Percentiles rank a stretch among this genome's conserved stretches.
These are phyloP conservation scores for Lachnellula occidentalis DNA, from an alignment of 2,329 filamentous ascomycete species.

Conservation along the genomic window DNA sequence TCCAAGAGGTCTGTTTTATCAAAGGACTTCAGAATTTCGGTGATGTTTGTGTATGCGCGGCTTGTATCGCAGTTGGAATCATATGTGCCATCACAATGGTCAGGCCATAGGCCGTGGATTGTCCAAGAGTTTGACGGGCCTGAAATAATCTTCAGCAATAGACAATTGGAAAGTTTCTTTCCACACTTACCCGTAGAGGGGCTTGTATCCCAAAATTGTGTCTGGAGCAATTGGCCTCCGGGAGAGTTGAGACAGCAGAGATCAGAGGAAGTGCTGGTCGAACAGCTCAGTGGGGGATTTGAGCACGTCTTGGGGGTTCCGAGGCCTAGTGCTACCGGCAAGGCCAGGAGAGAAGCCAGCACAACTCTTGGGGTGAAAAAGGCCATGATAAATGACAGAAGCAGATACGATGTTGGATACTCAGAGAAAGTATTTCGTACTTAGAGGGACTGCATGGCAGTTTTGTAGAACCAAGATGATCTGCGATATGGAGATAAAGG, in stretches of 20 bases:
- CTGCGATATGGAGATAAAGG: not conserved
- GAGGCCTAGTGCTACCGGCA: slow-evolving; percentile 14
- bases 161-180: not conserved
- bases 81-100: slow-evolving; percentile 66
- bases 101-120: slow-evolving; percentile 61
- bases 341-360: slow-evolving; percentile 3
- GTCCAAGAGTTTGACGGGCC: slow-evolving; percentile 47
- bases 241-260: slow-evolving; percentile 73
- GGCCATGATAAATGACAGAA: not conserved
- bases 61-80: slow-evolving; percentile 58
- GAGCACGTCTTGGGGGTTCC: slow-evolving; percentile 24
- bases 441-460: not conserved
- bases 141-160: not conserved
- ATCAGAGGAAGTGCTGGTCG: slow-evolving; percentile 54
- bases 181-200: slow-evolving; percentile 41
- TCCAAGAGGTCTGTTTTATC: slow-evolving; percentile 51
- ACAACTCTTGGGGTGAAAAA: not conserved
- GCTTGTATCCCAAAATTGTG: slow-evolving; percentile 72
- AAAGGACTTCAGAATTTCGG: slow-evolving; percentile 51
- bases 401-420: not conserved
- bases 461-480: slow-evolving; percentile 2
- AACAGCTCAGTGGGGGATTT: slow-evolving; percentile 39
- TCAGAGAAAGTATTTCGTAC: not conserved
- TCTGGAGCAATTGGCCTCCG: slow-evolving; percentile 65
- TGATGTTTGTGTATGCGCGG: slow-evolving; percentile 61